These are phyloP conservation scores for Trametes gibbosa DNA, from an alignment of 768 basidiomycete genomes.

Conservation along the genomic window DNA sequence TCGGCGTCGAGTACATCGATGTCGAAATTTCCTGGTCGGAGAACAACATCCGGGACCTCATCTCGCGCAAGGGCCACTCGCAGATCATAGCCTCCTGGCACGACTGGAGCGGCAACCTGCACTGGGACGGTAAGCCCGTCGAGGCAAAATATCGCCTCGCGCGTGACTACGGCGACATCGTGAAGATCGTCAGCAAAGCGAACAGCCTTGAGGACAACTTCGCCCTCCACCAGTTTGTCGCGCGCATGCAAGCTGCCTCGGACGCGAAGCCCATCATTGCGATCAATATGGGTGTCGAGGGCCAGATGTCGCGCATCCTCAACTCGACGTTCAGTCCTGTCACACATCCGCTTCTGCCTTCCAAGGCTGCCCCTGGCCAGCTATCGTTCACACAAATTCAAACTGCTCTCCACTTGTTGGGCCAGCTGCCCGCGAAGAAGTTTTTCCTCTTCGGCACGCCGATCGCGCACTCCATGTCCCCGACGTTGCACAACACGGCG, in stretches of 20 bases:
- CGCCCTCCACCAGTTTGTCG: constrained; percentile 68
- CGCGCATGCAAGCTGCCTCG: constrained; percentile 39
- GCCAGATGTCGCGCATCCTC: constrained; percentile 88
- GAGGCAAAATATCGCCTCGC: constrained; percentile 70
- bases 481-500: constrained; percentile 88
- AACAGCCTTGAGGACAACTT: constrained; percentile 74
- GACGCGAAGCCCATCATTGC: constrained; percentile 83
- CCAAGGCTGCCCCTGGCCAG: constrained; percentile 90
- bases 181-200: constrained; percentile 92
- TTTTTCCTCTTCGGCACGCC: constrained; percentile 92
- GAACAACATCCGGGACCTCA: constrained; percentile 56
- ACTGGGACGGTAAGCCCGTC: constrained; percentile 70
- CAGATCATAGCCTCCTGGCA: constrained; percentile 93
- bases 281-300: constrained; percentile 88
- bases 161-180: constrained; percentile 72
- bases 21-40: constrained; percentile 80
- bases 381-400: constrained; percentile 87
- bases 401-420: constrained; percentile 73
- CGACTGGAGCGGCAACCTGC: constrained; percentile 84
- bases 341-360: constrained; percentile 84
- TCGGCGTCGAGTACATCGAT: constrained; percentile 92
- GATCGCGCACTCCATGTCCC: constrained; percentile 87
- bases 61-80: constrained; percentile 62
- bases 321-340: constrained; percentile 87
- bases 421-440: constrained; percentile 65